Evolutionary conservation across 2,329 filamentous ascomycete genomes (phyloP), one percentile per base, ranked within the genome.

Genomic region (Pseudodiploospora longispora): DNA sequence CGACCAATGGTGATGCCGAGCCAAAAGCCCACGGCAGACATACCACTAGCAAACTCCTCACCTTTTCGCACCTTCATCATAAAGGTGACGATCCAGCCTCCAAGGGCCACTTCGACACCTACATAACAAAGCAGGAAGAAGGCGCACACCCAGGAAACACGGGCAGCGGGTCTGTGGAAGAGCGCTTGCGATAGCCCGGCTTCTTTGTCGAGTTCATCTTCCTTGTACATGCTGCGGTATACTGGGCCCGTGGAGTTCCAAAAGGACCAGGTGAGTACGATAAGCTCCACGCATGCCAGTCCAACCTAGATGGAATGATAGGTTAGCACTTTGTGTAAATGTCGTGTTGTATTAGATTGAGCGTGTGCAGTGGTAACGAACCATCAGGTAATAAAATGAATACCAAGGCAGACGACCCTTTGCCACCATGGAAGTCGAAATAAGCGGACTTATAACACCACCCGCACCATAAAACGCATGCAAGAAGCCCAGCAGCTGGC

Each of bases 41-140:
- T 84, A 9, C 47, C 46, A 28, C 80, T 80, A 0, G 78, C 76
- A 52, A 90, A 89, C 0, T 77, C 65, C 4, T 68, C 73, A 1
- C 80, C 85, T n/a, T 80, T 62, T 5, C 87, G 76, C 5, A 88
- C 81, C 31, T 79, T 74, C 28, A 87, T 80, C 85, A 93, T 91
- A 61, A 93, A 91, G 5, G 82, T 80, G 42, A 89, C 83, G 45
- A 93, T 85, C 87, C 87, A 93, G 5, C 87, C 87, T 19, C 85
- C 84, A 1, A 90, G 72, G 0, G 82, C 80, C 37, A 86, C 83
- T 60, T 93, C 86, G 1, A 81, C 71, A 6, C 87, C 87, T 1
- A 90, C 82, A 55, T 91, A 91, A 30, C 78, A 76, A 8, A 93
- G 74, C 27, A 91, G 68, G 61, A 91, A 93, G 1, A 83, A 49